These are phyloP conservation scores for Corymbia maculata DNA, from an alignment of 345 rosid genomes.

Conservation along the genomic window DNA sequence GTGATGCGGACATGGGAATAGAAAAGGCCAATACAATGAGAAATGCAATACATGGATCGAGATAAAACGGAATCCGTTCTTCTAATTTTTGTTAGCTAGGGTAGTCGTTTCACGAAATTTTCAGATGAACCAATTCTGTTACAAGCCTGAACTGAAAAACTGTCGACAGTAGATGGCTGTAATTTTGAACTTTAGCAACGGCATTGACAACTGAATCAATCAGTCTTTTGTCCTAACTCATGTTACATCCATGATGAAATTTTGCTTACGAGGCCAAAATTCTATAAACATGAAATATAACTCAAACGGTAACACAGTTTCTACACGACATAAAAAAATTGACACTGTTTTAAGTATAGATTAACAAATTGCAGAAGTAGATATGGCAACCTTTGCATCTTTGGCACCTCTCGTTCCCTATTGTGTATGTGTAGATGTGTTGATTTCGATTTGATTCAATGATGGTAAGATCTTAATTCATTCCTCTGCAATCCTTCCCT, in stretches of 20 bases:
- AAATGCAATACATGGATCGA: not conserved
- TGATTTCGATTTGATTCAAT: not conserved
- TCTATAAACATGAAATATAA: accelerated
- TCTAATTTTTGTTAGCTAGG: not conserved
- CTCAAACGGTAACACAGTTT: not conserved
- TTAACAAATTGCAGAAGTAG: not conserved
- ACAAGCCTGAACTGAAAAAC: not conserved
- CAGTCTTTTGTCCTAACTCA: not conserved
- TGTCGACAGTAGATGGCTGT: not conserved
- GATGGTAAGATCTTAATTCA: not conserved
- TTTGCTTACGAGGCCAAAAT: not conserved
- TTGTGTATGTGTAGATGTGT: not conserved
- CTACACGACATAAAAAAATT: not conserved
- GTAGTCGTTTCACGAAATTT: not conserved
- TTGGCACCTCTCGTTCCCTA: not conserved
- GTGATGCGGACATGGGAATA: not conserved
- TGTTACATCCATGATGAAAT: not conserved
- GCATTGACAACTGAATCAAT: no score
- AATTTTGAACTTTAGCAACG: no score
- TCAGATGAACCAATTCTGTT: not conserved
- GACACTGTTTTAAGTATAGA: not conserved
- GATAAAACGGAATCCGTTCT: not conserved
- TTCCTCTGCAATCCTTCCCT: not conserved
- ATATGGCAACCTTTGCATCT: not conserved
- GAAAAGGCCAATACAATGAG: not conserved